These are phyloP conservation scores for Magnaporthales sp. DNA, from an alignment of 2,329 filamentous ascomycete genomes.

Conservation along the genomic window DNA sequence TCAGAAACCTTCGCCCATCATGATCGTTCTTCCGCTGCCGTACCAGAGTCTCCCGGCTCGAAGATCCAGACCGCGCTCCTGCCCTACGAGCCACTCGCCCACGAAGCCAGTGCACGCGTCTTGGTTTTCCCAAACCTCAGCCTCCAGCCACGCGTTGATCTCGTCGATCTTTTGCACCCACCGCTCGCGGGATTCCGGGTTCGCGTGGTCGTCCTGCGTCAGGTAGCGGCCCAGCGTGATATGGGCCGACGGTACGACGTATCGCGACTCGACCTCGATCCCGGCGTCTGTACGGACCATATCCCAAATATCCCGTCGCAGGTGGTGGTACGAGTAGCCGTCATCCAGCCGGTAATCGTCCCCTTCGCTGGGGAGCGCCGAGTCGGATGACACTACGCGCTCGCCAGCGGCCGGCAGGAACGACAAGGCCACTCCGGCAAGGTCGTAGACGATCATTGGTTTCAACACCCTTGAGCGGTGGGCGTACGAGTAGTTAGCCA, in stretches of 20 bases:
- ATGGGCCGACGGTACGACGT: slow-evolving; percentile 83
- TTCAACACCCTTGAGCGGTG: slow-evolving; percentile 69
- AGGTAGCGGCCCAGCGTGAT: slow-evolving; percentile 81
- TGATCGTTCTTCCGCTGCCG: slow-evolving; percentile 67
- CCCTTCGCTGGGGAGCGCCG: slow-evolving; percentile 25
- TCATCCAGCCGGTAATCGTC: slow-evolving; percentile 36
- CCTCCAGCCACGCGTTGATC: slow-evolving; percentile 67
- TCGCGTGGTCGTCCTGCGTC: slow-evolving; percentile 53
- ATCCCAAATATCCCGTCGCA: slow-evolving; percentile 69
- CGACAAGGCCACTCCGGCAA: slow-evolving; percentile 75
- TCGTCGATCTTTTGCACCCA: slow-evolving; percentile 65
- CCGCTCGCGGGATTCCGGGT: slow-evolving; percentile 45
- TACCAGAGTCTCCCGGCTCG: slow-evolving; percentile 78
- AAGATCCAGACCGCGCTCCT: slow-evolving; percentile 72
- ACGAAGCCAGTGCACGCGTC: slow-evolving; percentile 19
- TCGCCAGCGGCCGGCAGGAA: slow-evolving; percentile 75
- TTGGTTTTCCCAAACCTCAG: slow-evolving; percentile 54
- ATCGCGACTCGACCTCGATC: slow-evolving; percentile 65
- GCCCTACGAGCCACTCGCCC: slow-evolving; percentile 80
- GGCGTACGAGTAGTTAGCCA: slow-evolving; percentile 57
- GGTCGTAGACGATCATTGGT: slow-evolving; percentile 76
- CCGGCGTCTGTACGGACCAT: slow-evolving; percentile 48
- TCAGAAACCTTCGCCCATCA: slow-evolving; percentile 52
- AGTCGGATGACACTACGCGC: slow-evolving; percentile 28
- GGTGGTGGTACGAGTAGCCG: slow-evolving; percentile 79